Percentiles rank a stretch among this genome's conserved stretches.
These are phyloP conservation scores for Phytophthora ramorum DNA, from an alignment of 352 stramenopile genomes.

Conservation along the genomic window DNA sequence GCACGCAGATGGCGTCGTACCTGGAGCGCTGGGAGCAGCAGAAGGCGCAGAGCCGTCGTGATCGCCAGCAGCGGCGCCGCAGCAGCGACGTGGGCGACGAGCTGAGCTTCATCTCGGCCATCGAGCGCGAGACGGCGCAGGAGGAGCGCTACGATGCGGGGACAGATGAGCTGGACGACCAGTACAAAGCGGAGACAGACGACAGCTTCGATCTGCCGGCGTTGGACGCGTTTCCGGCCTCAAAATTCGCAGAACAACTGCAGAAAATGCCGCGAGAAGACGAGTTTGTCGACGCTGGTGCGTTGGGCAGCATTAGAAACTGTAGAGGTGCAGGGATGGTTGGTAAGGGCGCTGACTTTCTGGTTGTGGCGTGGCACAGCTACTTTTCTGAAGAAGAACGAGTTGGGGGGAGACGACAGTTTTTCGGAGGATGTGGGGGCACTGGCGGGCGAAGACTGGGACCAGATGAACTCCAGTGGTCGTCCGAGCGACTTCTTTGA, in stretches of 20 bases:
- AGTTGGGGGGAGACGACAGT: conserved; percentile 51
- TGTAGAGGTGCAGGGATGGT: neutral
- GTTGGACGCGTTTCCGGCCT: conserved; percentile 41
- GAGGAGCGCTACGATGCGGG: conserved; percentile 6
- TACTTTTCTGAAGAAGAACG: conserved; percentile 56
- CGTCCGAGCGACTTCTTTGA: conserved; percentile 79
- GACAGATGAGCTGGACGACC: neutral
- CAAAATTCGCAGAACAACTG: neutral
- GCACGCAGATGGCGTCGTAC: conserved; percentile 49
- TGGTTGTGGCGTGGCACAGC: conserved; percentile 23
- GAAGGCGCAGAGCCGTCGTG: conserved; percentile 48
- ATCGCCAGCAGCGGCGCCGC: conserved; percentile 21
- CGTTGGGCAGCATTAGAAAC: conserved; percentile 12
- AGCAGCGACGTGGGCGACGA: conserved; percentile 35
- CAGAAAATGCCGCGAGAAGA: conserved; percentile 45
- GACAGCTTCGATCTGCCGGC: conserved; percentile 48
- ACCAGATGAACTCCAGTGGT: conserved; percentile 36
- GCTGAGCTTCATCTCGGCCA: conserved; percentile 40
- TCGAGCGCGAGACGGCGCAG: conserved; percentile 29
- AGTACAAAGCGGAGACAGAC: neutral
- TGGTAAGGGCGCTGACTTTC: conserved; percentile 4
- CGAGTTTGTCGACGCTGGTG: conserved; percentile 80
- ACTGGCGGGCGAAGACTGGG: conserved; percentile 34
- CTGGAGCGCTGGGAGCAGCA: conserved; percentile 58
- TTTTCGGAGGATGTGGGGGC: conserved; percentile 46